phyloP scores from a whole-genome alignment of 2,329 filamentous ascomycete species.

The Colletotrichum sp. region DNA sequence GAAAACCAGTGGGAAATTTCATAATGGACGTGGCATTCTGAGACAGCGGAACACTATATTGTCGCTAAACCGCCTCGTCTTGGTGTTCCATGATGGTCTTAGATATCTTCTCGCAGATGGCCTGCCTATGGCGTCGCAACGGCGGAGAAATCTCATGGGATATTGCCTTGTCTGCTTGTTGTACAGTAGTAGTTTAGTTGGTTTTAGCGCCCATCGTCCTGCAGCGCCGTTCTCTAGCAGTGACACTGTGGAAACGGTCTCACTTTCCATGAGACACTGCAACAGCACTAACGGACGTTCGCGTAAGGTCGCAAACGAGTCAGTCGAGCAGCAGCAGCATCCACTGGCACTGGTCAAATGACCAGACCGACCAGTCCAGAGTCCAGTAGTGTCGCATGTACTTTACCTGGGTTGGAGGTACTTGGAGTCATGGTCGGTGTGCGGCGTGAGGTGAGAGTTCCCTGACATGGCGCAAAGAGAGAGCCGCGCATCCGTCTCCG shows the following conservation, averaged over 20 bases:
- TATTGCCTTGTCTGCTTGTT: neutral
- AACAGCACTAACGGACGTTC: neutral
- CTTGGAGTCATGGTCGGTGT: neutral
- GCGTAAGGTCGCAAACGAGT: conserved; percentile 1
- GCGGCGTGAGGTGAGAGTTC: neutral
- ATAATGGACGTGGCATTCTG: neutral
- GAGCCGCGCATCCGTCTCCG: neutral
- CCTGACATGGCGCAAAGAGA: neutral
- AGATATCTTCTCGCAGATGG: neutral
- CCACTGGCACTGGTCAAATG: neutral
- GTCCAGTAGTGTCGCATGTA: neutral
- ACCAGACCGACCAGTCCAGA: neutral
- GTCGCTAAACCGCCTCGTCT: conserved; percentile 6
- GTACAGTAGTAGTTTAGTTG: neutral
- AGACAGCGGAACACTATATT: neutral
- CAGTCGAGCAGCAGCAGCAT: neutral
- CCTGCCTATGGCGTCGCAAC: neutral
- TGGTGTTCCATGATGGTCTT: neutral
- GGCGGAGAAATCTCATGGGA: neutral
- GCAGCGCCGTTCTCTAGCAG: neutral
- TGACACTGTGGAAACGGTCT: neutral
- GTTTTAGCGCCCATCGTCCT: neutral
- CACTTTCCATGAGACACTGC: neutral
- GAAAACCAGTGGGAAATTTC: neutral
- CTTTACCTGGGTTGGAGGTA: neutral